Evolutionary conservation across 2,329 filamentous ascomycete species (phyloP), one percentile per base, ranked within the genome.

Genomic region (Nectriaceae sp.): DNA sequence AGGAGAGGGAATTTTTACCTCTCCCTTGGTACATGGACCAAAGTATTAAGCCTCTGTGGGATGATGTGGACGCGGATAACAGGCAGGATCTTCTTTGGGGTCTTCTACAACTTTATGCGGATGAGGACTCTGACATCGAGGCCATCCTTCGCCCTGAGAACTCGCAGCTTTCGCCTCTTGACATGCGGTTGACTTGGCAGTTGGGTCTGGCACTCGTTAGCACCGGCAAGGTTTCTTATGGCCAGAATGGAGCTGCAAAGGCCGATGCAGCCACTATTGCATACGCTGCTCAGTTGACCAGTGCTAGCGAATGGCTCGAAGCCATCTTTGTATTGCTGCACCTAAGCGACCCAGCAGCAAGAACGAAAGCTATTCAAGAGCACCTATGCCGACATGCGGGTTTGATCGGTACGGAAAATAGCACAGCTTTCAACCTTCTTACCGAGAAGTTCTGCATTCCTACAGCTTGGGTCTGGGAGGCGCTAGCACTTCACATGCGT

Each of bases 1-100:
- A 87, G 51, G 85, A 86, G 38, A 77, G 78, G 40, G 91, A 96
- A 65, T 81, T 87, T 4, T 76, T 78, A 47, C 92, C 93, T 1
- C 70, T 79, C n/a, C 84, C 90, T 3, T 87, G 85, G 78, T 90
- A 89, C 62, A 67, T 79, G 11, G 82, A 87, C 51, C 75, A 84
- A 50, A 77, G 77, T 5, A 74, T 81, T 41, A 71, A 77, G 15
- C 72, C 78, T 37, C 67, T 83, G 22, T 89, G 86, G 80, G 72
- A 82, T 16, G 83, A 88, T 53, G 71, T 75, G 3, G 72, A 83
- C 43, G 74, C 77, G 11, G 76, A 80, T 21, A 70, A 73, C 21
- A 79, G 85, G 35, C 84, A 94, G 63, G 91, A 96, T 64, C 77
- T 95, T 6, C 76, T 97, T 1, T 96, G 93, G 87, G 88, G 90